Evolutionary conservation across 345 rosid genomes (phyloP).

Genomic region (Dipteronia sinensis): DNA sequence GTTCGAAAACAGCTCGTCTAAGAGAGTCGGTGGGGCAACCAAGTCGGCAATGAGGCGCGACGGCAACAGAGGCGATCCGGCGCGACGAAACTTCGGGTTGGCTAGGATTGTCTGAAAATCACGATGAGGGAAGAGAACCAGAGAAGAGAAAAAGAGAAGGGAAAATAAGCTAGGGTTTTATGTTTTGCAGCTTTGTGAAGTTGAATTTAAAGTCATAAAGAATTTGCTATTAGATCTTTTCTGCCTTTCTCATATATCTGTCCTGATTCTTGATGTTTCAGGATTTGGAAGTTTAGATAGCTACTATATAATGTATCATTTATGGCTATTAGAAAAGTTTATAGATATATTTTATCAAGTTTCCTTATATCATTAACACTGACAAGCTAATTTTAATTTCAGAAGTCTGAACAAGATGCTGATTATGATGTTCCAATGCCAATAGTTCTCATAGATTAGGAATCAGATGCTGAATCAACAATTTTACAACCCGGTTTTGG

Average conservation of each 20-base stretch:
- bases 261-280: background rate
- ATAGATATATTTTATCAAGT: background rate
- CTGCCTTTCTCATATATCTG: background rate
- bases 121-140: no score
- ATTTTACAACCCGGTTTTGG: constrained; percentile 94
- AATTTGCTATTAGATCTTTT: background rate
- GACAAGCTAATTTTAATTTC: constrained; percentile 35
- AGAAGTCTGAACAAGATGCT: constrained; percentile 56
- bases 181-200: no score
- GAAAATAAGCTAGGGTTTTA: no score
- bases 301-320: no score
- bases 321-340: background rate
- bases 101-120: no score
- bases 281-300: background rate
- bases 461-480: constrained; percentile 82
- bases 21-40: no score
- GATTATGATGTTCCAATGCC: constrained; percentile 56
- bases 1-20: no score
- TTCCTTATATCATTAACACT: background rate
- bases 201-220: no score
- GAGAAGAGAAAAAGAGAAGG: no score
- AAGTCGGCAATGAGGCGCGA: no score
- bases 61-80: no score
- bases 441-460: constrained; percentile 84
- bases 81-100: no score